A percentile compares a stretch with the other conserved stretches of the same genome.
phyloP scores from a whole-genome alignment of 345 rosid species.

The Eucalyptus erythrocorys region DNA sequence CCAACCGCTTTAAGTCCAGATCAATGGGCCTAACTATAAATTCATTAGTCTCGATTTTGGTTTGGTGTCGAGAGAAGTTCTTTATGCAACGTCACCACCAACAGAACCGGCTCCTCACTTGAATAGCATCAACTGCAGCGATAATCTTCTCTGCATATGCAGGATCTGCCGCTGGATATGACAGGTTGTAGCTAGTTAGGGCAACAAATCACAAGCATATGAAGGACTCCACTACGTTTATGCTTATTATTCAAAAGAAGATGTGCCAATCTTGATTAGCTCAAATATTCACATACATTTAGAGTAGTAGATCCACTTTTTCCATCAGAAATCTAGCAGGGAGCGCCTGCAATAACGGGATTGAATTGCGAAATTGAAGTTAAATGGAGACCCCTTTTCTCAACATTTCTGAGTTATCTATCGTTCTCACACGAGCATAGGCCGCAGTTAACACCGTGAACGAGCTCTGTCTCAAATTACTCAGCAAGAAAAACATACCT shows the following conservation, averaged over 20 bases:
- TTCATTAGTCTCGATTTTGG: no score
- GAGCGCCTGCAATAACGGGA: neutral
- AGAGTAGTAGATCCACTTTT: neutral
- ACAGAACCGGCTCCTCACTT: constrained; percentile 40
- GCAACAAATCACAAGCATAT: neutral
- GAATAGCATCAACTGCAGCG: constrained; percentile 75
- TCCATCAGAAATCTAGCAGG: neutral
- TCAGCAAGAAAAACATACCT: neutral
- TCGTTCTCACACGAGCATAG: neutral
- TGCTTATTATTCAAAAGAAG: no score
- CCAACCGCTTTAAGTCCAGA: no score
- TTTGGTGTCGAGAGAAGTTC: no score
- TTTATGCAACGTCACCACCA: no score
- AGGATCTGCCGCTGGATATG: constrained; percentile 27
- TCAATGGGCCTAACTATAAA: no score
- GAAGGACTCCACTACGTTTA: fast-evolving
- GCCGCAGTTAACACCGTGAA: neutral
- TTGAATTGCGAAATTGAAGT: neutral
- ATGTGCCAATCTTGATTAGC: neutral
- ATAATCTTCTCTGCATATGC: constrained; percentile 94
- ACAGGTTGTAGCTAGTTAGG: neutral
- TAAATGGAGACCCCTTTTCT: fast-evolving
- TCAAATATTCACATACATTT: neutral
- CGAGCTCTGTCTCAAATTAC: neutral
- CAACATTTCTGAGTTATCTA: fast-evolving